Conservation (phyloP, 495 filamentous ascomycete species). For the Daldinia bambusicola region DNA sequence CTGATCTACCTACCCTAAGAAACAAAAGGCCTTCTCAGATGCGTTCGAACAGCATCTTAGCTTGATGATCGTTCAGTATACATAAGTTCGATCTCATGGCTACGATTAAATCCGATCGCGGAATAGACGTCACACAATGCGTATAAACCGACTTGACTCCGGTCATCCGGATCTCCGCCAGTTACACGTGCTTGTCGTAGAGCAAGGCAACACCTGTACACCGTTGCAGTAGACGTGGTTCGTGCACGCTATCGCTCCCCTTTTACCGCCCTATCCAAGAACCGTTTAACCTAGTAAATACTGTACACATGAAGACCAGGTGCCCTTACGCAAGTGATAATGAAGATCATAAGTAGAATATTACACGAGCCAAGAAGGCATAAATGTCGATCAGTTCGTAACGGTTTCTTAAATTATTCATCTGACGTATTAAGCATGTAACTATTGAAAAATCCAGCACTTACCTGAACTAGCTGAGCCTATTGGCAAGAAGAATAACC, state of each 20-base stretch:
- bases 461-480: too few species aligned
- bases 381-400: constrained; percentile 4
- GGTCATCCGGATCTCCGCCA: neutral
- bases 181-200: neutral
- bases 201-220: neutral
- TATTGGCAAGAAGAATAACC: neutral
- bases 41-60: constrained; percentile 16
- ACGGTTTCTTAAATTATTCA: neutral
- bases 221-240: constrained; percentile 5
- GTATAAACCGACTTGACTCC: constrained; percentile 2
- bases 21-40: neutral
- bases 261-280: neutral
- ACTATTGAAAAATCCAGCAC: neutral
- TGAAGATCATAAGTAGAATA: constrained; percentile 1
- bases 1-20: neutral
- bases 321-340: constrained; percentile 8
- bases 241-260: neutral
- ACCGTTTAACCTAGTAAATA: neutral
- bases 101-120: neutral
- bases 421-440: neutral
- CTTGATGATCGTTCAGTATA: constrained; percentile 8
- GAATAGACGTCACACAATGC: constrained; percentile 2
- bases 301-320: neutral
- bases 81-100: neutral
- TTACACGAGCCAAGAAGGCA: neutral